These are phyloP conservation scores for Calocera cornea DNA, from an alignment of 768 basidiomycete species.

Conservation along the genomic window DNA sequence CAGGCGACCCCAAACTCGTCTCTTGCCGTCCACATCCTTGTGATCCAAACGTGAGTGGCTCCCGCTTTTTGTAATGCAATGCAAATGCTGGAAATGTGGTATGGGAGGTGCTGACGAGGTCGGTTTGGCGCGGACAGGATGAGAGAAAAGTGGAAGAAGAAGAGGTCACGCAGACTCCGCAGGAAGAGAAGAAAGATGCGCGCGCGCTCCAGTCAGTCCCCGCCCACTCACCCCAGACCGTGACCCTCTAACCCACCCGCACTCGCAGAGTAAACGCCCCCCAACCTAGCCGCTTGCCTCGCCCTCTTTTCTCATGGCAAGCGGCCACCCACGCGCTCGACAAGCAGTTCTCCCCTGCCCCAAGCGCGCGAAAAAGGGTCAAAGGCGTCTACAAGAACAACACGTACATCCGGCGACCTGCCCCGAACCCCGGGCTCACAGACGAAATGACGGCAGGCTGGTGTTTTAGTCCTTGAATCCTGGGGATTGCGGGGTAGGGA, in stretches of 20 bases:
- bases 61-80: not conserved
- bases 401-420: no score
- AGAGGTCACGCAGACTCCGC: constrained; percentile 81
- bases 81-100: not conserved
- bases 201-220: constrained; percentile 74
- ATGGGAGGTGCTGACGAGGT: not conserved
- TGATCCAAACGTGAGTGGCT: not conserved
- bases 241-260: not conserved
- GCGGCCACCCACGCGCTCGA: no score
- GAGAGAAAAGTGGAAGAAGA: constrained; percentile 98
- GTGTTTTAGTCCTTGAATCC: no score
- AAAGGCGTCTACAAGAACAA: no score
- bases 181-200: constrained; percentile 95
- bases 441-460: no score
- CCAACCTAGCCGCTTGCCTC: no score
- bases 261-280: constrained; percentile 5
- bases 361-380: no score
- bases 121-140: constrained; percentile 26
- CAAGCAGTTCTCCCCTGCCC: no score
- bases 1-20: not conserved
- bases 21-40: constrained; percentile 2
- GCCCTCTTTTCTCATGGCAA: no score
- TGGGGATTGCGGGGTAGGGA: not conserved
- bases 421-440: no score
- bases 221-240: not conserved